These are phyloP conservation scores for Trametes gibbosa DNA, from an alignment of 768 basidiomycete genomes.

Conservation along the genomic window DNA sequence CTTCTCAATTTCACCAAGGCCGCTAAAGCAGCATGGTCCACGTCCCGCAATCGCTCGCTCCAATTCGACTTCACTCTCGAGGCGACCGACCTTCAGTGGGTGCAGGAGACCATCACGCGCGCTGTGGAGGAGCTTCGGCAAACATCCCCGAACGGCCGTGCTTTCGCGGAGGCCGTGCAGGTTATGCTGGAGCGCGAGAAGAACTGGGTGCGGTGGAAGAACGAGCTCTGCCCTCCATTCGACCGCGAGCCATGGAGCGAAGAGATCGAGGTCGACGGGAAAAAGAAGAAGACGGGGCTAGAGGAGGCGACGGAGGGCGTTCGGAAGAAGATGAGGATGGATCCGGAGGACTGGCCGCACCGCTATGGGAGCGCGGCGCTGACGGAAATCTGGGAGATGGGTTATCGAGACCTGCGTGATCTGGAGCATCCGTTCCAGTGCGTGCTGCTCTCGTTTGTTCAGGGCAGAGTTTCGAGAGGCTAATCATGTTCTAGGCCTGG, in stretches of 20 bases:
- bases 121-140: conserved; percentile 55
- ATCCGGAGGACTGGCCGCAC: conserved; percentile 62
- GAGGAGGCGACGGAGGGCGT: conserved; percentile 57
- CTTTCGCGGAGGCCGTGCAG: conserved; percentile 71
- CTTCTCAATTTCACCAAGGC: conserved; percentile 71
- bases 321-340: conserved; percentile 54
- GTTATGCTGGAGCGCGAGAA: conserved; percentile 77
- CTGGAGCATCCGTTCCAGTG: conserved; percentile 68
- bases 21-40: conserved; percentile 58
- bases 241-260: conserved; percentile 66
- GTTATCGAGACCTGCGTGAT: conserved; percentile 62
- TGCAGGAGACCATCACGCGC: conserved; percentile 64
- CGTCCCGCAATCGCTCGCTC: conserved; percentile 69
- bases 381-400: conserved; percentile 84
- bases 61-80: conserved; percentile 83
- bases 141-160: conserved; percentile 74
- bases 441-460: conserved; percentile 25
- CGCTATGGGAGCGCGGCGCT: conserved; percentile 64
- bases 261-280: conserved; percentile 39
- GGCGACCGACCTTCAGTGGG: conserved; percentile 67
- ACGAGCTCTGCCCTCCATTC: conserved; percentile 74
- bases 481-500: conserved; percentile 49
- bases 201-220: conserved; percentile 92
- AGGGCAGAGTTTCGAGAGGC: not conserved
- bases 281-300: conserved; percentile 47